Conservation (phyloP, 495 filamentous ascomycete genomes). For the Aspergillus asperescens region DNA sequence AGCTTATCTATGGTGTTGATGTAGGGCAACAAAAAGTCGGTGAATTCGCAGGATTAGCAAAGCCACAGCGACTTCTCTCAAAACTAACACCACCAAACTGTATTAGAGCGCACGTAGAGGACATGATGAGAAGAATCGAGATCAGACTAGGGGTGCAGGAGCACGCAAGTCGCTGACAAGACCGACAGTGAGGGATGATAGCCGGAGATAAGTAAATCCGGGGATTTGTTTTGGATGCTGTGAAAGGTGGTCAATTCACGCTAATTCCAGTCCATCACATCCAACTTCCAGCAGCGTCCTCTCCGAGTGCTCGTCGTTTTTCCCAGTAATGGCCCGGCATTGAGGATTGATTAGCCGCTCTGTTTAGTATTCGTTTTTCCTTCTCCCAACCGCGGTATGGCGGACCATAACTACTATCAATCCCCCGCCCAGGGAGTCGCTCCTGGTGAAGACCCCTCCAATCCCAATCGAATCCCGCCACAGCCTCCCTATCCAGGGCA, state of each 20-base stretch:
- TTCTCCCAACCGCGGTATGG: conserved; percentile 45
- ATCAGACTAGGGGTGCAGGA: neutral
- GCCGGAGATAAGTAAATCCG: conserved; percentile 38
- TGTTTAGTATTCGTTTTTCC: conserved; percentile 4
- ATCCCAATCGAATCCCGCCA: conserved; percentile 52
- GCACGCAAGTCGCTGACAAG: neutral
- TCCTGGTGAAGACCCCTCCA: conserved; percentile 59
- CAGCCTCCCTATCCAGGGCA: conserved; percentile 48
- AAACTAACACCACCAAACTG: neutral
- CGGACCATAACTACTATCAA: conserved; percentile 74
- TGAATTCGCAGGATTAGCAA: neutral
- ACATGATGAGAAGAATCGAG: conserved; percentile 3
- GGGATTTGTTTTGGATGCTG: conserved; percentile 8
- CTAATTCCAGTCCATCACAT: neutral
- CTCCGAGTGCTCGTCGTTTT: neutral
- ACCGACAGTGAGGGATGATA: neutral
- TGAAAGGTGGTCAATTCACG: conserved; percentile 37
- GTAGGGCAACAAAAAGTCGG: neutral
- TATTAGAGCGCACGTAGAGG: neutral
- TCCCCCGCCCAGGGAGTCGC: conserved; percentile 51
- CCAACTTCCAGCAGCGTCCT: neutral
- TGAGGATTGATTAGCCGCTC: conserved; percentile 11
- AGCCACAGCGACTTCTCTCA: neutral
- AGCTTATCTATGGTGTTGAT: neutral
- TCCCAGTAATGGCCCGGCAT: conserved; percentile 14